Conservation (phyloP, 352 stramenopile genomes). For the Halophytophthora polymorphica region DNA sequence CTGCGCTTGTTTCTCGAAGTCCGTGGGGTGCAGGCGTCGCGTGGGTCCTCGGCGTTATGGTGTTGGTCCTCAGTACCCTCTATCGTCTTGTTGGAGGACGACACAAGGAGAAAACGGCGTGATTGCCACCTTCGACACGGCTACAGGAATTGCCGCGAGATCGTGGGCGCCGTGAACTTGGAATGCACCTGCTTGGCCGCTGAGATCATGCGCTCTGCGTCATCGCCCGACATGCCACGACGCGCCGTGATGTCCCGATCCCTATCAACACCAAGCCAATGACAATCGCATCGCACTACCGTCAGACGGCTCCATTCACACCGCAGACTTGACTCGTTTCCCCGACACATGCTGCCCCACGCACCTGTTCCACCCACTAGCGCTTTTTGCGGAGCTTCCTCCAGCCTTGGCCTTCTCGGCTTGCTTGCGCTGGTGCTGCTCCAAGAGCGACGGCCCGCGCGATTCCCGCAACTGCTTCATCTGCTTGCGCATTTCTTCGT, state of each 20-base stretch:
- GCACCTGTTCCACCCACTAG: constrained; percentile 62
- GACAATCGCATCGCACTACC: too few species aligned
- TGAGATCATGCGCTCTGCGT: constrained; percentile 71
- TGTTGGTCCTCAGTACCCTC: constrained; percentile 14
- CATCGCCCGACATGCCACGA: constrained; percentile 60
- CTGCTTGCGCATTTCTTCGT: constrained; percentile 65
- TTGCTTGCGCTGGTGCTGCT: constrained; percentile 73
- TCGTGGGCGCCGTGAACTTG: constrained; percentile 82
- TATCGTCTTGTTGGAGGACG: constrained; percentile 12
- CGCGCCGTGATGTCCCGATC: constrained; percentile 67
- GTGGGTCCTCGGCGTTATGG: constrained; percentile 15
- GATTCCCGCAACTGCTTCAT: constrained; percentile 60
- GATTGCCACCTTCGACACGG: background rate
- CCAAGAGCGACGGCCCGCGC: constrained; percentile 68
- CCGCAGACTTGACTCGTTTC: background rate
- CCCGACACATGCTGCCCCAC: background rate
- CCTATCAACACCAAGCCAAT: constrained; percentile 17
- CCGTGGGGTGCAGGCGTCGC: constrained; percentile 17
- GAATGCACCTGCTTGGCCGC: constrained; percentile 79
- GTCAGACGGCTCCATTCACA: background rate
- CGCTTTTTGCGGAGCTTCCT: constrained; percentile 11
- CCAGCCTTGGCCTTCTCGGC: constrained; percentile 39
- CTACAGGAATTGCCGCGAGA: constrained; percentile 83
- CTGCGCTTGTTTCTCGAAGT: constrained; percentile 7
- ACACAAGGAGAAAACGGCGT: constrained; percentile 17